Percentiles rank a stretch among this genome's conserved stretches.
These are phyloP conservation scores for Alternaria novae-zelandiae DNA, from an alignment of 2,329 filamentous ascomycete genomes.

Conservation along the genomic window DNA sequence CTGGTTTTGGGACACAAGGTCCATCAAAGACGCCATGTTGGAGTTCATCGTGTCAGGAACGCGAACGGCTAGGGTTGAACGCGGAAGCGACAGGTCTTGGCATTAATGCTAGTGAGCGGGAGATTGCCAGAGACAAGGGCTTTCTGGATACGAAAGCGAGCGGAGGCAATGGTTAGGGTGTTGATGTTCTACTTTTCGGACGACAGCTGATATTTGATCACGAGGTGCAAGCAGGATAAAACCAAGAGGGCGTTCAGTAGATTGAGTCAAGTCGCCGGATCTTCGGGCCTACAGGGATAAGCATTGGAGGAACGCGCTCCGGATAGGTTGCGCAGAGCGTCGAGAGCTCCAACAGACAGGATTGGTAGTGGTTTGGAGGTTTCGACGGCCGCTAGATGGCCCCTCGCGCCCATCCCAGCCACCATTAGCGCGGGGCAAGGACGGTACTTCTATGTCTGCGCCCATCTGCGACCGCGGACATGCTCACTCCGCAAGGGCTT, in stretches of 20 bases:
- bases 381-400: conserved; percentile 3
- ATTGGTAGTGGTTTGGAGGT: conserved; percentile 12
- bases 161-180: not conserved
- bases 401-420: conserved; percentile 12
- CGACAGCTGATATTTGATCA: not conserved
- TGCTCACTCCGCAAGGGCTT: not conserved
- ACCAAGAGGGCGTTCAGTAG: not conserved
- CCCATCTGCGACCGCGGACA: conserved; percentile 3
- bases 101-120: not conserved
- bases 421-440: conserved; percentile 17
- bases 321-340: conserved; percentile 17
- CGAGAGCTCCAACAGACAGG: not conserved
- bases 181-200: not conserved
- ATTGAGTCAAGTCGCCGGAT: not conserved
- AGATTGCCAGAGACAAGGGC: not conserved
- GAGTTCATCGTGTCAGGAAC: conserved; percentile 14
- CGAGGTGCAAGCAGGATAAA: not conserved
- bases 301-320: conserved; percentile 11
- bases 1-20: conserved; percentile 53
- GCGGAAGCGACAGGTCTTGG: conserved; percentile 1
- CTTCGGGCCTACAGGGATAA: conserved; percentile 14
- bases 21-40: conserved; percentile 51
- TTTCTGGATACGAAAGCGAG: not conserved
- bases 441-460: not conserved
- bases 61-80: conserved; percentile 1